Base-by-base conservation (phyloP, 495 filamentous ascomycete genomes). In the Venustampulla echinocandica region DNA sequence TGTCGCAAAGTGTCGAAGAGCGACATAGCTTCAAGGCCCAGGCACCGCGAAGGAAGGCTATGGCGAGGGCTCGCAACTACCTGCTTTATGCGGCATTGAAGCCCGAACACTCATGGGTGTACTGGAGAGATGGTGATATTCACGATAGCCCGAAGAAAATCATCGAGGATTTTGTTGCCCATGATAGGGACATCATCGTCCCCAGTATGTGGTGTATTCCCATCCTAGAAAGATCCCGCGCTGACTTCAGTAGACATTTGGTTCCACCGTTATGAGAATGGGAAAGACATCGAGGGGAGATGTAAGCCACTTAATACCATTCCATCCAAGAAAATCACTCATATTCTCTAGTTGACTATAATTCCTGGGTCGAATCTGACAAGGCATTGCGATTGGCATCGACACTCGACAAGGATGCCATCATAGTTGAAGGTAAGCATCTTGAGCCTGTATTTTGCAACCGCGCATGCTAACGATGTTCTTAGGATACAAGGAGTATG, bases 51-150 rank as follows among this genome's bases (percentile, higher is more conserved):
- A 77, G 92, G 51, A 97, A 90, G 66, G 79, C 85, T 28, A 89
- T 98, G 74, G 92, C 82, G 40, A 74, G 75, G 47, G 93, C 93
- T 13, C 76, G 92, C 44, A 98, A 98, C 62, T 97, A 95, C 62
- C 73, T 98, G 18, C 79, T 98, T 10, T 77, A 79, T 39, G 75
- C 87, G 0, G 81, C 92, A 19, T 62, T 98, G 53, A 93, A 90
- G 69, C 74, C 88, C 2, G 86, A 96, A 46, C 92, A 98, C 62
- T 90, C 86, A 6, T 98, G 92, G 92, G 93, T 98, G 19, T 97
- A 96, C 64, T 98, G 92, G 92, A 80, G 93, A 46, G 92, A 98
- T 61, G 88, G 95, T 22, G 92, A 98, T 66, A 96, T 98, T 56
- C 75, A 81, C 20, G 92, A 98, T 53, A 93, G 85, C 61, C 88